Base-by-base conservation (phyloP, 1,139 yeast genomes). In the Wickerhamomyces sp. region DNA sequence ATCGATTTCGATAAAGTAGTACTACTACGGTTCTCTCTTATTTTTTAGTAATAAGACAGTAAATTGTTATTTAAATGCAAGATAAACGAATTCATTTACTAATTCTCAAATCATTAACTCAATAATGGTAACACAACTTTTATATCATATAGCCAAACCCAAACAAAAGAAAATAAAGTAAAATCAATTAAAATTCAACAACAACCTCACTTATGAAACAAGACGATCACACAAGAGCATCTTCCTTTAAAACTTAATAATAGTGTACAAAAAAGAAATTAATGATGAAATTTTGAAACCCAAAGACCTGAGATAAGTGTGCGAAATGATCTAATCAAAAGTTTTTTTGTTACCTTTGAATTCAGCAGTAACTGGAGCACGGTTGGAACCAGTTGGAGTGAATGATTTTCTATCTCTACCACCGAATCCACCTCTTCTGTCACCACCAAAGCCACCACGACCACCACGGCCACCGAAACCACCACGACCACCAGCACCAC, bases 331-430 rank as follows among this genome's bases (percentile, higher is more conserved):
- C 64, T 78, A 84, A 68, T 84, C 91, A 63, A 85, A 85, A 52
- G 91, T 84, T 69, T 80, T 85, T 73, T 84, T 85, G 66, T 78
- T 75, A 64, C 91, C 87, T 71, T 77, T 72, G 79, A 86, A 81
- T 64, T 81, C 76, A 62, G 79, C 73, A 58, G 66, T 57, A 63
- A 74, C 71, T 64, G 81, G 78, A 57, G 77, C 71, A 53, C 76
- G 66, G 76, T 84, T 77, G 61, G 86, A 81, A 58, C 81, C 80
- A 41, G 78, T 72, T 46, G 78, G 71, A 46, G 78, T 64, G 45
- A 63, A 54, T 14, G 60, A 54, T 58, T 64, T 61, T 50, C 59
- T 59, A 49, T 57, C 58, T 45, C 57, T 50, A 45, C 71, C 70
- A 44, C 72, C 68, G 45, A 69, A 67, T 38, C 76, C 65, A 51